Conservation (phyloP, 495 filamentous ascomycete genomes). For the Penicillium angulare region DNA sequence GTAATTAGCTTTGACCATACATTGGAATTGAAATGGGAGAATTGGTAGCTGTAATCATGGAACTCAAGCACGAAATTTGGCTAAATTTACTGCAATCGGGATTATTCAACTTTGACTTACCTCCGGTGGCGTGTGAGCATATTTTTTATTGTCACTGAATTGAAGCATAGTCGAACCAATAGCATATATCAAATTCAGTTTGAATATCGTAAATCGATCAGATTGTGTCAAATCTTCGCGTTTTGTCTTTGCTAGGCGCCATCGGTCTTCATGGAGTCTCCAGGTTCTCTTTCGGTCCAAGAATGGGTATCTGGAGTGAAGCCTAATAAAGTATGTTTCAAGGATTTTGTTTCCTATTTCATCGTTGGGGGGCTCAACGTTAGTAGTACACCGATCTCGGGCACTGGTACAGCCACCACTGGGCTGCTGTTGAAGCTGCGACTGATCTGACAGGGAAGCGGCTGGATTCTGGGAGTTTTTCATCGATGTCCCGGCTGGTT, state of each 20-base stretch:
- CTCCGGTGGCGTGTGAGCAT: constrained; percentile 45
- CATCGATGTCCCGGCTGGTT: constrained; percentile 9
- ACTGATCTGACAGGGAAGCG: constrained; percentile 1
- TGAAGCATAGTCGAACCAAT: constrained; percentile 52
- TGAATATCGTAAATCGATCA: constrained; percentile 51
- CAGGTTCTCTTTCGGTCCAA: constrained; percentile 45
- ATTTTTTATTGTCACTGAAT: constrained; percentile 40
- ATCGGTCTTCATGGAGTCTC: constrained; percentile 44
- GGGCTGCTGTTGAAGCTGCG: constrained; percentile 8
- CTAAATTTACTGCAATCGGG: background rate
- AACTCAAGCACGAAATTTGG: background rate
- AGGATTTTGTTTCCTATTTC: constrained; percentile 47
- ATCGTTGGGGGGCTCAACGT: constrained; percentile 48
- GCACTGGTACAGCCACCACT: constrained; percentile 3
- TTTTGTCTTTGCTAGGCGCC: constrained; percentile 40
- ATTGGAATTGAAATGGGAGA: too few species aligned
- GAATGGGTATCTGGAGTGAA: constrained; percentile 52
- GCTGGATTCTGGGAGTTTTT: background rate
- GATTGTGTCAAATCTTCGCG: constrained; percentile 35
- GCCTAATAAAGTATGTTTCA: constrained; percentile 43
- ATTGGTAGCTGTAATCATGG: too few species aligned
- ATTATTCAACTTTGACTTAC: constrained; percentile 13
- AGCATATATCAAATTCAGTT: constrained; percentile 52
- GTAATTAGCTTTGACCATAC: too few species aligned
- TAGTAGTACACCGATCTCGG: constrained; percentile 26